Evolutionary conservation across 1,139 yeast species (phyloP), one percentile per base, ranked within the genome.

Genomic region (Meyerozyma smithsonii): DNA sequence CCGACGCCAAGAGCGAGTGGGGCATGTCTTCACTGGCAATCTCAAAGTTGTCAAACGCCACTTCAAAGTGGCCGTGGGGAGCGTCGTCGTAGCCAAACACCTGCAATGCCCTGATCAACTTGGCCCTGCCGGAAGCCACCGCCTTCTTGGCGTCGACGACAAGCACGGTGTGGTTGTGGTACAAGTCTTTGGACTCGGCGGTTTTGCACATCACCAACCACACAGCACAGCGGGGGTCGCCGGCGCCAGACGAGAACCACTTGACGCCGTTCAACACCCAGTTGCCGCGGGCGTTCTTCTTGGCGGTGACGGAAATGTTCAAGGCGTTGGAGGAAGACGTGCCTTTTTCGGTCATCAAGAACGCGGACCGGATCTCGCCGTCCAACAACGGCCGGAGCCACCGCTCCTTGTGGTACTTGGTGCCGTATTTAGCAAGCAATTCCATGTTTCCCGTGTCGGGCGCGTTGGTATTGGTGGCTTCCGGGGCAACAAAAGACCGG

Each of bases 391-490:
- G 85, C 41, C 58, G 57, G 47, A 81, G 66, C 74, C 80, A 82
- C 45, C 61, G 58, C 38, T 66, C 53, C 58, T 76, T 77, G 49
- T 82, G 88, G 42, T 58, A 62, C 2, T 58, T 61, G 38, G 63
- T 71, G 25, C 83, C 87, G 55, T 77, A 81, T 47, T 73, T 71
- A 28, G 84, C 84, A 46, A 82, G 58, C 17, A 82, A 66, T 55
- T 81, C 88, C 84, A 81, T 81, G 53, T 82, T 81, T 6, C 88
- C 88, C n/a, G 87, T 81, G 51, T 81, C 88, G 12, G 88, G 88
- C 6, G 87, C 87, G 40, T 60, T 62, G 20, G 81, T 76, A 55
- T 81, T 81, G 46, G 83, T 78, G 20, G 78, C 83, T 53, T 78
- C 84, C 2, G 86, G 81, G 1, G 79, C 85, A 39, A 70, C 56